A percentile compares a stretch with the other conserved stretches of the same genome.
phyloP scores from a whole-genome alignment of 1,284 basidiomycete species.

The Puccinia novopanici region DNA sequence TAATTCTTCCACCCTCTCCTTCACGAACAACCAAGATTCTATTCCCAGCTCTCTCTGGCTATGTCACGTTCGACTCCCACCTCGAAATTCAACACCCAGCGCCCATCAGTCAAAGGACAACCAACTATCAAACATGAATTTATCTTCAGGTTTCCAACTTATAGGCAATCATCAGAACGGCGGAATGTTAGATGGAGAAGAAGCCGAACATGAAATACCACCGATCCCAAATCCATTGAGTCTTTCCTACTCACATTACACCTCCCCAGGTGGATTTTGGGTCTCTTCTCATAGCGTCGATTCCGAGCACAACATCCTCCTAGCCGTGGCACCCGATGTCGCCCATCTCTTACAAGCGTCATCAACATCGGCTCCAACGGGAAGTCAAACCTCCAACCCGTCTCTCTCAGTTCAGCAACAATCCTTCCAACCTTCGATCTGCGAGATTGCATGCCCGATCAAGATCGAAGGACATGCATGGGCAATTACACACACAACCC shows the following conservation, averaged over 20 bases:
- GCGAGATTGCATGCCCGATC: slow-evolving; percentile 72
- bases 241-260: slow-evolving; percentile 61
- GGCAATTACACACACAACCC: slow-evolving; percentile 66
- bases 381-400: slow-evolving; percentile 54
- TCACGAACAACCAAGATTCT: slow-evolving; percentile 28
- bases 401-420: slow-evolving; percentile 55
- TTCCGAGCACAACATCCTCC: slow-evolving; percentile 72
- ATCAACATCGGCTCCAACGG: slow-evolving; percentile 55
- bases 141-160: slow-evolving; percentile 36
- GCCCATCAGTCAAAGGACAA: slow-evolving; percentile 50
- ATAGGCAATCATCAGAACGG: slow-evolving; percentile 38
- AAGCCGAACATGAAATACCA: slow-evolving; percentile 62
- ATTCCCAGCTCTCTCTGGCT: slow-evolving; percentile 64
- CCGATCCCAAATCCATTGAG: slow-evolving; percentile 61
- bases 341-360: slow-evolving; percentile 53
- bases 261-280: slow-evolving; percentile 60
- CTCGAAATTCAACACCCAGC: slow-evolving; percentile 58
- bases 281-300: slow-evolving; percentile 64
- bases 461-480: slow-evolving; percentile 78
- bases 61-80: slow-evolving; percentile 75
- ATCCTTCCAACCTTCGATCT: slow-evolving; percentile 64
- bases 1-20: slow-evolving; percentile 52
- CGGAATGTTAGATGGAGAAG: slow-evolving; percentile 46
- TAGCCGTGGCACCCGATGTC: slow-evolving; percentile 76
- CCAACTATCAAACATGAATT: slow-evolving; percentile 44